Evolutionary conservation across 2,329 filamentous ascomycete species (phyloP), one percentile per base, ranked within the genome.

Genomic region (Trichoderma arundinaceum): DNA sequence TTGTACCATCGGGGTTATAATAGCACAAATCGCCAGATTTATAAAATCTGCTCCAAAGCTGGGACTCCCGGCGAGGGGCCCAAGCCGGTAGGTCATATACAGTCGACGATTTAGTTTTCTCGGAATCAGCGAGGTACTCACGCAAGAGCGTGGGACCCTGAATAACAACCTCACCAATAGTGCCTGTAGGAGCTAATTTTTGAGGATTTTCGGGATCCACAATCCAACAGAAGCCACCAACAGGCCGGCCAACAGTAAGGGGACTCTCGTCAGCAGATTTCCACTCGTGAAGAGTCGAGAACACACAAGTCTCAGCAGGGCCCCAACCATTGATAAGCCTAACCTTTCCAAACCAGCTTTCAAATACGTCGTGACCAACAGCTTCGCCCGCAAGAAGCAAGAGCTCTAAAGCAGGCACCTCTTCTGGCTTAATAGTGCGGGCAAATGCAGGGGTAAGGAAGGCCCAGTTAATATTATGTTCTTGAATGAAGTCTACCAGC

Each of bases 181-280:
- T 43, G n/a, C 64, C 64, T 7, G 19, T 41, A 38, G 64, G 64
- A 10, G 64, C 64, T 0, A 67, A 13, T 3, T 64, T 64, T 12
- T 54, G 44, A 0, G 54, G 43, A 38, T 68, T 44, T 28, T 48
- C 44, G 4, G 60, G 32, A 28, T 65, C 60, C 19, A 58, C 65
- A 48, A 68, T 35, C 67, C 65, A 68, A n/a, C 59, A 67, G 58
- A 63, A 62, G n/a, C 64, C 15, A n/a, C 64, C 64, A 7, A 66
- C 58, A 9, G 57, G 57, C n/a, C 41, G 38, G 1, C 64, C 64
- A 6, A 69, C 43, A 12, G 39, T 66, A 28, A 19, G 58, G 2
- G 49, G 22, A 7, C 28, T 51, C 15, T 66, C 64, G 28, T 53
- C 3, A 1, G 41, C 28, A 2, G 48, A 63, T 28, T 33, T 13